Conservation (phyloP, 2,329 filamentous ascomycete species). For the Colletotrichum musae region DNA sequence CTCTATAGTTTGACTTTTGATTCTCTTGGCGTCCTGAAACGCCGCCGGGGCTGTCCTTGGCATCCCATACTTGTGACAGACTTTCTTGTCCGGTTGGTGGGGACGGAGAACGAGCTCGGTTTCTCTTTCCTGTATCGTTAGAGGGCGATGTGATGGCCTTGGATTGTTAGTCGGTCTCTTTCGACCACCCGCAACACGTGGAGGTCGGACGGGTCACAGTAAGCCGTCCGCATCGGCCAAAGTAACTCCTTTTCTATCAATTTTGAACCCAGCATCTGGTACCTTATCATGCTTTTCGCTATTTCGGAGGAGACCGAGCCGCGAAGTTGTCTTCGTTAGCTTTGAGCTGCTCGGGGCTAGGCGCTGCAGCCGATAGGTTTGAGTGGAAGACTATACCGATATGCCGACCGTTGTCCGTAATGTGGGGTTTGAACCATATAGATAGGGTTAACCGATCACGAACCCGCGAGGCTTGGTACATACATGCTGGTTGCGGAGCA, state of each 20-base stretch:
- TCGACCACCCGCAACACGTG: background rate
- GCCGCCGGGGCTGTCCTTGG: conserved; percentile 18
- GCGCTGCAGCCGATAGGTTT: conserved; percentile 9
- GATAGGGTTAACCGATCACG: too few species aligned
- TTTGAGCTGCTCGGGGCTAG: too few species aligned
- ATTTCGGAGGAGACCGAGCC: conserved; percentile 13
- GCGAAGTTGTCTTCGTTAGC: background rate
- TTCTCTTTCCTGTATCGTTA: background rate
- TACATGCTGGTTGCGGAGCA: too few species aligned
- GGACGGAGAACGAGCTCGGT: background rate
- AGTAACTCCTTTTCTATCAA: too few species aligned
- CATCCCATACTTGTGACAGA: conserved; percentile 16
- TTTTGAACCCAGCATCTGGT: background rate
- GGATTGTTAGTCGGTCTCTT: background rate
- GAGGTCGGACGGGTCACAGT: too few species aligned
- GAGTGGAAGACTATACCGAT: background rate
- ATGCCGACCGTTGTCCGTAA: background rate
- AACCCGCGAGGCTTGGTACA: too few species aligned
- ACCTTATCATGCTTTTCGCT: background rate
- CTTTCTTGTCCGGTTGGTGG: background rate
- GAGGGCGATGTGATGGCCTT: too few species aligned
- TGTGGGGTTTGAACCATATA: background rate
- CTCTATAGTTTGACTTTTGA: conserved; percentile 7
- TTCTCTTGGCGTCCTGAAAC: conserved; percentile 33
- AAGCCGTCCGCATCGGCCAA: too few species aligned